Percentiles rank a stretch among this genome's conserved stretches.
Evolutionary conservation across 192 early-diverging fungal species (phyloP).

Genomic region (Lobosporangium transversale): DNA sequence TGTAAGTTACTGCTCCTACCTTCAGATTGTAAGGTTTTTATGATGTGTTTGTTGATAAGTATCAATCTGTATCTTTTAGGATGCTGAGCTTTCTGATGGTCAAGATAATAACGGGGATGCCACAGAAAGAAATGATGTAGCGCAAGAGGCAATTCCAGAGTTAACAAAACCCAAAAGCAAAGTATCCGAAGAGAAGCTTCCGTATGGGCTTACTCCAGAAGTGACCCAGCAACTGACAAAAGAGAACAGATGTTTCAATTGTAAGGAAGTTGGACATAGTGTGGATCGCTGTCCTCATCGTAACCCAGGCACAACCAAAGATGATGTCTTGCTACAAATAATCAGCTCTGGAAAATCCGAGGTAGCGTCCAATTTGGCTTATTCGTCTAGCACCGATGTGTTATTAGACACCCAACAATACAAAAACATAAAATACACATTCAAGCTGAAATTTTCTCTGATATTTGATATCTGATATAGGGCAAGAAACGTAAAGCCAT

Average conservation of each 20-base stretch:
- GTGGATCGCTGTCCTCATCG: slow-evolving; percentile 6
- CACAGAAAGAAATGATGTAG: too few relatives aligned
- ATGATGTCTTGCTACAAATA: slow-evolving; percentile 32
- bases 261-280: slow-evolving; percentile 25
- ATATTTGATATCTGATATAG: too few relatives aligned
- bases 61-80: slow-evolving; percentile 2
- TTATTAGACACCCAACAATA: background rate
- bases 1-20: slow-evolving; percentile 8
- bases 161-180: too few relatives aligned
- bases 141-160: too few relatives aligned
- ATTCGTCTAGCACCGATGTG: background rate
- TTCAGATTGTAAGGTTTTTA: background rate
- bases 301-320: slow-evolving; percentile 1
- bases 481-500: slow-evolving; percentile 14
- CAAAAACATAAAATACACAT: background rate
- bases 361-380: slow-evolving; percentile 11
- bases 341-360: slow-evolving; percentile 43
- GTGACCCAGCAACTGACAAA: background rate
- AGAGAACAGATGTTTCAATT: slow-evolving; percentile 22
- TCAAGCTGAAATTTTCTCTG: too few relatives aligned
- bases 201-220: slow-evolving; percentile 1
- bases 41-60: background rate
- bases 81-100: background rate
- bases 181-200: background rate
- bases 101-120: background rate